These are phyloP conservation scores for Phytophthora colocasiae DNA, from an alignment of 352 stramenopile species.

Conservation along the genomic window DNA sequence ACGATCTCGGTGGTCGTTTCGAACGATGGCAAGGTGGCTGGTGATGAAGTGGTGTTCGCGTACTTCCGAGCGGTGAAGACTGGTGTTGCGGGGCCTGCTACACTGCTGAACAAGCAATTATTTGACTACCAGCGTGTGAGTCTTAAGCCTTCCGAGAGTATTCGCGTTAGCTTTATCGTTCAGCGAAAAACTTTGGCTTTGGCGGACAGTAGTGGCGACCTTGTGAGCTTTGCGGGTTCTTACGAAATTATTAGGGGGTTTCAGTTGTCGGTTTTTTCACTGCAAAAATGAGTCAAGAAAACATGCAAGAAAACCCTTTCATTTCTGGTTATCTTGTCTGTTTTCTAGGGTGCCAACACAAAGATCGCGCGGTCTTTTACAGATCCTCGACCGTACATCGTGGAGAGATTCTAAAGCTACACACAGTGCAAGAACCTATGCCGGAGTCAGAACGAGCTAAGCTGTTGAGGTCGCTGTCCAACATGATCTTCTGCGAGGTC, in stretches of 20 bases:
- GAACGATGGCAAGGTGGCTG: slow-evolving; percentile 55
- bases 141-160: slow-evolving; percentile 34
- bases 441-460: no score
- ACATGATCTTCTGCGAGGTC: no score
- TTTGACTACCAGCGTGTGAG: slow-evolving; percentile 64
- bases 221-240: slow-evolving; percentile 56
- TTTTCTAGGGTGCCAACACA: no score
- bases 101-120: slow-evolving; percentile 70
- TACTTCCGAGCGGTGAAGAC: slow-evolving; percentile 69
- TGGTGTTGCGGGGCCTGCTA: slow-evolving; percentile 52
- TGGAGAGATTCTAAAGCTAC: no score
- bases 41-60: slow-evolving; percentile 71
- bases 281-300: no score
- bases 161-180: slow-evolving; percentile 43
- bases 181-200: slow-evolving; percentile 47
- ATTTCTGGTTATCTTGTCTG: no score
- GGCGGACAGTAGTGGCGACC: slow-evolving; percentile 50
- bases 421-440: no score
- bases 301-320: no score
- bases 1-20: slow-evolving; percentile 54
- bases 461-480: no score
- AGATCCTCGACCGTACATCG: no score
- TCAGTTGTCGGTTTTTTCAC: no score
- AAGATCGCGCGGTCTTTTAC: no score
- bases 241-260: slow-evolving; percentile 78